Evolutionary conservation across 192 early-diverging fungal species (phyloP), one percentile per base, ranked within the genome.

Genomic region (Gonapodya prolifera): DNA sequence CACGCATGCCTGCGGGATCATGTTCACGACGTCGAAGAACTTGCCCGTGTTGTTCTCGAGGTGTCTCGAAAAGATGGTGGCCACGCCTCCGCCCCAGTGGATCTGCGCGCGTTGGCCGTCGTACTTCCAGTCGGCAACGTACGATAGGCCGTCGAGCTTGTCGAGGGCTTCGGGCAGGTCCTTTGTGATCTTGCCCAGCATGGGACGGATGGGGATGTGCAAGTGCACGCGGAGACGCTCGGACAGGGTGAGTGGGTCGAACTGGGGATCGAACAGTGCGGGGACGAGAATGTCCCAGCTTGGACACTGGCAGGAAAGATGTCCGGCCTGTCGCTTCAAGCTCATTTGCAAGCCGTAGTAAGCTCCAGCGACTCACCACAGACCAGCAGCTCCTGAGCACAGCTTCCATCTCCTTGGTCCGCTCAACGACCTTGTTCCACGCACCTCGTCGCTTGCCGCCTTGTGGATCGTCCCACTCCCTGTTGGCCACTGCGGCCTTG

Each of bases 261-360:
- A 18, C 8, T 18, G 2, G 71, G 71, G 71, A 32, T 73, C 71
- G 8, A 73, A 8, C 71, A 73, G 71, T 32, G 8, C 28, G 31
- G 71, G 71, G 31, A 73, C 31, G 71, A 73, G 71, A 73, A 73
- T 16, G 71, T 73, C 71, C 2, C 8, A 73, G 71, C 29, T 73
- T 2, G 71, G 71, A 18, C 18, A 61, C 45, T 61, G 23, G 8
- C 45, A 61, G 23, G 23, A 61, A 61, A n/a, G n/a, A n/a, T n/a
- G n/a, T n/a, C n/a, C n/a, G n/a, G n/a, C n/a, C n/a, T n/a, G n/a
- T n/a, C n/a, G n/a, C n/a, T n/a, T n/a, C n/a, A n/a, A n/a, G n/a
- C n/a, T n/a, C n/a, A n/a, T n/a, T n/a, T n/a, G n/a, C n/a, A n/a
- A n/a, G n/a, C n/a, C n/a, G n/a, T n/a, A n/a, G n/a, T n/a, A n/a